Evolutionary conservation across 352 stramenopile species (phyloP), one percentile per base, ranked within the genome.

Genomic region (Elongisporangium prolatum): DNA sequence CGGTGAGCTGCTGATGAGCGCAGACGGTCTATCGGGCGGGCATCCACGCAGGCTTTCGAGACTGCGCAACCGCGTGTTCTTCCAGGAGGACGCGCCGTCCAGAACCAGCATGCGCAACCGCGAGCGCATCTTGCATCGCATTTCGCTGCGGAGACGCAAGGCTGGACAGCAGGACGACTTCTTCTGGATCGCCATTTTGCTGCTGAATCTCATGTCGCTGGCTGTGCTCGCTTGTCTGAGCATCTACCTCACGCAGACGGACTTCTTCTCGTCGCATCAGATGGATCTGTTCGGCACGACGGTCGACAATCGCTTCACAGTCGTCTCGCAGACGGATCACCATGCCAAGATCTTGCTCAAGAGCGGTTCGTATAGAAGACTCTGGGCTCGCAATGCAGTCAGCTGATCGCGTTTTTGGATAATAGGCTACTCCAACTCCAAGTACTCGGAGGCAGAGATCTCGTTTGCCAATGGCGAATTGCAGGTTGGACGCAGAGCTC

Each of bases 261-360:
- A 92, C 59, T 92, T 94, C 68, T 94, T 94, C 37, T 75, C 75
- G 60, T 82, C 75, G 9, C 82, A 94, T 60, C 85, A 92, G 60
- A 86, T 68, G 28, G 83, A 94, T 24, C 52, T 94, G n/a, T 83
- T 94, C 37, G 83, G 82, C 18, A 87, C 81, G 34, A 93, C 78
- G 0, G 80, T 94, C 52, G 85, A 94, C 54, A 87, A 92, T 24
- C 69, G 80, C 14, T 94, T 92, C 49, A 91, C 82, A 6, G 82
- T 92, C 22, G 80, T 94, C 21, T 84, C 85, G 28, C 64, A 83
- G 18, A 69, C 91, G 50, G 77, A 83, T 28, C 48, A 66, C 4
- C 60, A 68, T 21, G 81, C 84, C 57, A 77, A 88, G 67, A 92
- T 92, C 53, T 79, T 82, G 57, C 67, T 92, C 38, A 94, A 94